Conservation (phyloP, 768 basidiomycete species). For the Serendipita sp. region DNA sequence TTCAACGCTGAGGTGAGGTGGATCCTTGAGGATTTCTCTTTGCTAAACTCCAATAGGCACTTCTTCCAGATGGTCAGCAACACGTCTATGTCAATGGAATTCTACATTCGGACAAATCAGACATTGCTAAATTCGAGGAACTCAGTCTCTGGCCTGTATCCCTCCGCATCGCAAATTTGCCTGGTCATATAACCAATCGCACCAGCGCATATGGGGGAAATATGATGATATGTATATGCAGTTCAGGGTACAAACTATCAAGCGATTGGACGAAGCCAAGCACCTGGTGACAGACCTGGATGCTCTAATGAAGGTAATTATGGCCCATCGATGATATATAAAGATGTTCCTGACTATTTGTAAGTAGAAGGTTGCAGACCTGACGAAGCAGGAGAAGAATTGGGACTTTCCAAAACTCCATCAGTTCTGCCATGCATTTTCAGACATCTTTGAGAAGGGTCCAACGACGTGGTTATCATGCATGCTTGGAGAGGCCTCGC, state of each 20-base stretch:
- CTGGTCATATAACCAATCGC: not conserved
- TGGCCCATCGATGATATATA: too few species aligned
- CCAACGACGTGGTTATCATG: not conserved
- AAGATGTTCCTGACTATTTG: too few species aligned
- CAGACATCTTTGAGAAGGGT: not conserved
- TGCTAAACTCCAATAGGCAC: not conserved
- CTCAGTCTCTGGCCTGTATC: not conserved
- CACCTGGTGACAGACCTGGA: not conserved
- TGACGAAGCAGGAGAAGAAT: not conserved
- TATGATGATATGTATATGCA: not conserved
- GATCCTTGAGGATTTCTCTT: not conserved
- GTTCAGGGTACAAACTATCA: not conserved
- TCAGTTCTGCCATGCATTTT: not conserved
- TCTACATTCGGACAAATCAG: not conserved
- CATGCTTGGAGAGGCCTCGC: not conserved
- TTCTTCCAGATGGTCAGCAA: not conserved
- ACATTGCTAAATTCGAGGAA: not conserved
- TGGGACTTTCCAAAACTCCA: not conserved
- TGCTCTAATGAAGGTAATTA: not conserved
- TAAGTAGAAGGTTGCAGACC: too few species aligned
- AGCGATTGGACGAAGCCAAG: not conserved
- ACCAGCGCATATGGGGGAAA: not conserved
- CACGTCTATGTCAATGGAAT: not conserved
- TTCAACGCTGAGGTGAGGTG: not conserved
- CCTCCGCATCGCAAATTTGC: not conserved